Evolutionary conservation across 176 grass and related monocot genomes (phyloP).

Genomic region (Hordeum vulgare): MorexV3_pseudomolecules_assembly NC_058524.1:32616268-32616767

Average conservation of each 20-base stretch:
- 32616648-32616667: neutral
- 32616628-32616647: neutral
- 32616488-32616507: neutral
- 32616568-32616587: neutral
- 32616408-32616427: neutral
- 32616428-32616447: neutral
- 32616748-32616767: neutral
- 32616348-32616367: neutral
- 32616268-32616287: constrained; percentile 3
- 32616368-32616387: neutral
- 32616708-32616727: neutral
- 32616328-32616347: neutral
- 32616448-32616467: neutral
- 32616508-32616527: neutral
- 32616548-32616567: neutral
- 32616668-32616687: neutral
- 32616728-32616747: neutral
- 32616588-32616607: neutral
- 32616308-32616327: neutral
- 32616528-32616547: neutral
- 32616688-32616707: neutral
- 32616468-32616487: neutral
- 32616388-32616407: neutral
- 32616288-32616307: neutral
- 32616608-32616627: neutral